These are phyloP conservation scores for Aureobasidium sp. DNA, from an alignment of 2,329 filamentous ascomycete genomes.

Conservation along the genomic window DNA sequence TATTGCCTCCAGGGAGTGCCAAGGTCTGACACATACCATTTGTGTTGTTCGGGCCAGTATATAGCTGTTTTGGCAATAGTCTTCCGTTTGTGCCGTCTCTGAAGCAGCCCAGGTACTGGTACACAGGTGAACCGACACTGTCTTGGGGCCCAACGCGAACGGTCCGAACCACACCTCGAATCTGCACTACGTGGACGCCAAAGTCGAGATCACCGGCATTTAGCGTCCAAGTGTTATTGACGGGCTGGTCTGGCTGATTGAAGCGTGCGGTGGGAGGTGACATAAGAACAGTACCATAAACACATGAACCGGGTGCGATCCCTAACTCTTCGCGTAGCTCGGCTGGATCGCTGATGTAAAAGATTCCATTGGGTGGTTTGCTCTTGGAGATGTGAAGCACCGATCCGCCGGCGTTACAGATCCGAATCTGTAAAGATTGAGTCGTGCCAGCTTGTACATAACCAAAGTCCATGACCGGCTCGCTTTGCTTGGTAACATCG, in stretches of 20 bases:
- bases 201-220: constrained; percentile 38
- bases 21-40: neutral
- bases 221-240: constrained; percentile 32
- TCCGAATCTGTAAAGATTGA: constrained; percentile 29
- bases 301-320: constrained; percentile 25
- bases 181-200: constrained; percentile 33
- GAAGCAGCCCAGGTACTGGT: constrained; percentile 33
- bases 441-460: constrained; percentile 31
- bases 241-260: constrained; percentile 23
- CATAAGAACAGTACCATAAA: constrained; percentile 26
- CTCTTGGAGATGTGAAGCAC: constrained; percentile 34
- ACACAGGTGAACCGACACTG: constrained; percentile 17
- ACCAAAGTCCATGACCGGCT: constrained; percentile 30
- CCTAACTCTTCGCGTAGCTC: constrained; percentile 27
- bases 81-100: constrained; percentile 25
- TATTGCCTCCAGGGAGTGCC: constrained; percentile 22
- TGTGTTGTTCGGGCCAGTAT: constrained; percentile 27
- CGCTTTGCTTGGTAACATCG: constrained; percentile 15
- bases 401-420: constrained; percentile 35
- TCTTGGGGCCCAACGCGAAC: constrained; percentile 28
- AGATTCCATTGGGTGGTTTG: constrained; percentile 29
- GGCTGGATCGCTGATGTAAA: constrained; percentile 19
- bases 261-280: constrained; percentile 22
- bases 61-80: constrained; percentile 29
- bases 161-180: constrained; percentile 30